phyloP scores from a whole-genome alignment of 192 early-diverging fungal species.

The Backusella macrospora region DNA sequence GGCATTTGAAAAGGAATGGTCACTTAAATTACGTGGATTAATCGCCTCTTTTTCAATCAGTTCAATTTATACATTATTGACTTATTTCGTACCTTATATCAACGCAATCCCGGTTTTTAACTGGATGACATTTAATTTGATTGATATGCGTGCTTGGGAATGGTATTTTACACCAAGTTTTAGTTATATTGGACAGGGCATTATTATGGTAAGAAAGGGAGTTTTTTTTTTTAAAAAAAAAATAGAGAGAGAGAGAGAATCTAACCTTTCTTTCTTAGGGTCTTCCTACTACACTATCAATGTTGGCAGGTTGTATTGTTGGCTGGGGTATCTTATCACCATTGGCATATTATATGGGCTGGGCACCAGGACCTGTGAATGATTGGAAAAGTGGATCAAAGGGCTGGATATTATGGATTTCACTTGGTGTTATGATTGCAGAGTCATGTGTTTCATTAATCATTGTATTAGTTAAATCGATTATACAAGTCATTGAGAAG shows the following conservation, averaged over 20 bases:
- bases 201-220: constrained; percentile 61
- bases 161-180: constrained; percentile 76
- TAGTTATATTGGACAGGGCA: constrained; percentile 79
- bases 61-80: constrained; percentile 63
- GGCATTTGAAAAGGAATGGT: constrained; percentile 58
- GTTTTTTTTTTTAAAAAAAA: not conserved
- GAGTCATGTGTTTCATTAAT: constrained; percentile 67
- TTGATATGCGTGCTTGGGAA: constrained; percentile 60
- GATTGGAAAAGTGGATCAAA: constrained; percentile 71
- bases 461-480: constrained; percentile 45
- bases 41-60: constrained; percentile 61
- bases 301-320: constrained; percentile 68
- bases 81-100: constrained; percentile 63
- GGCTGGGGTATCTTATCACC: constrained; percentile 80
- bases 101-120: constrained; percentile 61
- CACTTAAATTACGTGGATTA: constrained; percentile 56
- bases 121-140: constrained; percentile 50
- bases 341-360: constrained; percentile 62
- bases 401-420: constrained; percentile 83
- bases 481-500: constrained; percentile 40
- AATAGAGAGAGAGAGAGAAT: not conserved
- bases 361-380: constrained; percentile 71
- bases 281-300: constrained; percentile 69
- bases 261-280: constrained; percentile 37
- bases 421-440: constrained; percentile 78